Base-by-base conservation (phyloP, 2,329 filamentous ascomycete species). In the Lithohypha guttulata region DNA sequence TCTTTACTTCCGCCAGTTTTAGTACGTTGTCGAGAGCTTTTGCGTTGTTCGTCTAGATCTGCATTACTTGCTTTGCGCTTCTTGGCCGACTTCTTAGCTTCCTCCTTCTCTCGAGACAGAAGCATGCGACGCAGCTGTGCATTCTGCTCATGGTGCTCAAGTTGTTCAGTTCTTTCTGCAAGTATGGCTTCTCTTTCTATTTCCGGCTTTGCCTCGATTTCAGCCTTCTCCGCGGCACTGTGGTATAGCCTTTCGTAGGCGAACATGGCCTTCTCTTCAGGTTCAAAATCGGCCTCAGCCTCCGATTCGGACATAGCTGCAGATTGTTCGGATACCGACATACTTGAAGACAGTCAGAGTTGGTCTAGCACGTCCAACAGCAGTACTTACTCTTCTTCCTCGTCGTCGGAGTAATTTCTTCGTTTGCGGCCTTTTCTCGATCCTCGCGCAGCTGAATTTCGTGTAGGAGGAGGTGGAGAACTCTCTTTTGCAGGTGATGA, bases 231-330 rank as follows among this genome's bases (percentile, higher is more conserved):
- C 26, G 75, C 70, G 30, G 77, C 69, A 49, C 76, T 82, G 52
- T 75, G 73, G 59, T 84, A 91, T 54, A 91, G 79, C 51, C 89
- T 87, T 49, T 98, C 91, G 46, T 94, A 73, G 0, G 89, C 86
- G 56, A 93, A 77, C 53, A 59, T 81, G 67, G 54, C 79, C 4
- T 62, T 60, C 37, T 65, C 60, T 27, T 63, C 61, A 18, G 34
- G 64, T 39, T 70, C 62, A 42, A 69, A 65, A 49, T 83, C 79
- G 17, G 73, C 75, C 47, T 84, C 81, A n/a, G 83, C 84, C 48
- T 85, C 81, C 31, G 82, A 91, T 59, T 91, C 84, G 44, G 89
- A 85, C 85, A 94, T 93, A 15, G 84, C 81, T 15, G 79, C 86
- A 82, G 73, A 4, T 85, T 93, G 56, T 77, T 73, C 36, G 77